Percentiles rank a stretch among this genome's conserved stretches.
Conservation (phyloP, 2,329 filamentous ascomycete genomes). For the Scytalidium sp. region DNA sequence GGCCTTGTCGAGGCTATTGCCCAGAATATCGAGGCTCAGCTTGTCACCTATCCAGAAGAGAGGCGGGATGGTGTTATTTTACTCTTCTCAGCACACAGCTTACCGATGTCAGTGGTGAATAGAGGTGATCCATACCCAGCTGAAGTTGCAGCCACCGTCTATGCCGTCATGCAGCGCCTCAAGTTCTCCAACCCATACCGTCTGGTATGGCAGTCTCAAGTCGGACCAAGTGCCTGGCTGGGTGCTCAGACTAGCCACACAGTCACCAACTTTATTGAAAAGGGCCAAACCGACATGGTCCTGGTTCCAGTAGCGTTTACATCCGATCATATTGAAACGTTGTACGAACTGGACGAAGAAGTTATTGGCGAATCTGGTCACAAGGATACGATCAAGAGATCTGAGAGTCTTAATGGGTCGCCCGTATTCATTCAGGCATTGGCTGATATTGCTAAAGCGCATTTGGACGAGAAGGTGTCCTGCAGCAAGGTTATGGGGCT, state of each 20-base stretch:
- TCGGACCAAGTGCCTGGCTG: conserved; percentile 92
- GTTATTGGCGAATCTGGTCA: conserved; percentile 86
- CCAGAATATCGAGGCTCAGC: conserved; percentile 82
- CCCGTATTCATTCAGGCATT: conserved; percentile 87
- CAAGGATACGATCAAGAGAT: conserved; percentile 78
- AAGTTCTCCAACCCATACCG: conserved; percentile 88
- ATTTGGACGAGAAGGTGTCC: conserved; percentile 64
- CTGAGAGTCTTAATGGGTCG: conserved; percentile 88
- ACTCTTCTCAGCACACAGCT: conserved; percentile 90
- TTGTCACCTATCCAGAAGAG: conserved; percentile 81
- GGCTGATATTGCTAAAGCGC: conserved; percentile 79
- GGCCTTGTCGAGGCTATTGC: conserved; percentile 92
- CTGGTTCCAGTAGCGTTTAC: conserved; percentile 97
- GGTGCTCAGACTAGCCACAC: conserved; percentile 89
- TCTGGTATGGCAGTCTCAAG: conserved; percentile 96
- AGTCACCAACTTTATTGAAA: conserved; percentile 83
- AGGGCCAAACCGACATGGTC: conserved; percentile 87
- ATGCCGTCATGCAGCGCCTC: conserved; percentile 92
- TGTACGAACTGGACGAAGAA: conserved; percentile 91
- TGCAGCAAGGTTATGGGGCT: conserved; percentile 86
- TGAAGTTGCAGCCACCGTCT: conserved; percentile 92
- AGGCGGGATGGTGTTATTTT: conserved; percentile 77
- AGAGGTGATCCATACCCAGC: conserved; percentile 92
- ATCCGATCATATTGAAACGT: conserved; percentile 97
- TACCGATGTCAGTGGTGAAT: conserved; percentile 98